phyloP scores from a whole-genome alignment of 345 rosid species.

The Syzygium aromaticum region DNA sequence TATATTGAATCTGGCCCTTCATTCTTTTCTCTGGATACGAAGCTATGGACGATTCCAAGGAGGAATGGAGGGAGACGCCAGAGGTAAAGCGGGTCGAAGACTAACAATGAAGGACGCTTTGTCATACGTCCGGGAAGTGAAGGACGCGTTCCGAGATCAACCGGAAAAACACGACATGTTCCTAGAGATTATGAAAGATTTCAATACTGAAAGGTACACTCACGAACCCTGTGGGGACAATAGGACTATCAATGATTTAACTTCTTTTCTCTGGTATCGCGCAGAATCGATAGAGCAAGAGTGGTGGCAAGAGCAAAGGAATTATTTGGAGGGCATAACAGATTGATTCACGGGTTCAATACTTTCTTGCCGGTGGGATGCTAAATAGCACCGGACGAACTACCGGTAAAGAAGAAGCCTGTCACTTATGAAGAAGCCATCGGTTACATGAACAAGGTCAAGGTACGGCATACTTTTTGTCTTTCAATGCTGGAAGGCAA shows the following conservation, averaged over 20 bases:
- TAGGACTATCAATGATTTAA: background rate
- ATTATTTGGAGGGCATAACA: conserved; percentile 73
- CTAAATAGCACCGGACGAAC: conserved; percentile 59
- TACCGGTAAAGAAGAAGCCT: conserved; percentile 56
- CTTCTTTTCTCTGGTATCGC: background rate
- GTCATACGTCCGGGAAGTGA: conserved; percentile 62
- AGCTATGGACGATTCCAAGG: background rate
- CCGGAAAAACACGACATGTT: conserved; percentile 73
- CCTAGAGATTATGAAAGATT: conserved; percentile 83
- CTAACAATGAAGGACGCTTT: conserved; percentile 74
- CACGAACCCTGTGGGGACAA: background rate
- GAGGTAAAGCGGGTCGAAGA: conserved; percentile 29
- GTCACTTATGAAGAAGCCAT: conserved; percentile 62
- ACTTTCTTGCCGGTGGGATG: conserved; percentile 81
- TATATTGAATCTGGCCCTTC: background rate
- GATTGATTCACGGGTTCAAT: conserved; percentile 77
- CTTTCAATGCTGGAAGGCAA: background rate
- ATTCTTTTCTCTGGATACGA: background rate
- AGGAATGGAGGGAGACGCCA: background rate
- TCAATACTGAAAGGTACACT: conserved; percentile 64
- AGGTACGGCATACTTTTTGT: background rate
- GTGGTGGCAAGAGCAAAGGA: conserved; percentile 80
- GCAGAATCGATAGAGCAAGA: conserved; percentile 76
- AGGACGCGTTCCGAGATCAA: conserved; percentile 79
- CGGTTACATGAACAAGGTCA: conserved; percentile 17